Percentiles rank a stretch among this genome's conserved stretches.
These are phyloP conservation scores for Fusarium falciforme DNA, from an alignment of 2,329 filamentous ascomycete species.

Conservation along the genomic window DNA sequence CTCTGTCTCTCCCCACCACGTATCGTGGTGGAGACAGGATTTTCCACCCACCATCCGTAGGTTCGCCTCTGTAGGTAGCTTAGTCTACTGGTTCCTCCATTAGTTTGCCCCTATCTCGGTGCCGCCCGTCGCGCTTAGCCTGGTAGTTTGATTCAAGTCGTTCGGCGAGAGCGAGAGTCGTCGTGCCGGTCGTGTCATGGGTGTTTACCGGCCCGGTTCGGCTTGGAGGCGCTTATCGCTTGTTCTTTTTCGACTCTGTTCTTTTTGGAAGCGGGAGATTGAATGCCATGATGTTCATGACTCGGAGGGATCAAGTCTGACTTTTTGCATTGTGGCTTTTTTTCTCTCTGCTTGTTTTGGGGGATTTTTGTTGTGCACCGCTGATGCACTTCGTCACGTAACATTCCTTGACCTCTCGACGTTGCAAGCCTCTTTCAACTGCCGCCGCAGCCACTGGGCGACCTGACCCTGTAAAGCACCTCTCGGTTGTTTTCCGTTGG, in stretches of 20 bases:
- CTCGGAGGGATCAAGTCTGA: background rate
- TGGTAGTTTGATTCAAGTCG: background rate
- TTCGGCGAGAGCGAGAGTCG: constrained; percentile 25
- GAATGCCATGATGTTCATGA: background rate
- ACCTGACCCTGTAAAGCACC: background rate
- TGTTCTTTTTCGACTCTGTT: background rate
- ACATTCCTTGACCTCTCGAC: constrained; percentile 1
- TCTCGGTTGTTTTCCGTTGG: constrained; percentile 18
- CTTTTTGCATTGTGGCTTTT: background rate
- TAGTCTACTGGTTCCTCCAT: background rate
- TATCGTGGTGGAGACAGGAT: constrained; percentile 31
- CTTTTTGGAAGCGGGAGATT: background rate
- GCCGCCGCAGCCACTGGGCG: background rate
- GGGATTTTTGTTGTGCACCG: background rate
- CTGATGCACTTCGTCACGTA: constrained; percentile 1
- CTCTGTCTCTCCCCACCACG: background rate
- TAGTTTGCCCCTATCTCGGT: constrained; percentile 30
- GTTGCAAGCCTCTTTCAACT: constrained; percentile 1
- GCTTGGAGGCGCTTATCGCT: constrained; percentile 23
- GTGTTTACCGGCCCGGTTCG: constrained; percentile 19
- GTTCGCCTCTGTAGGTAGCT: background rate
- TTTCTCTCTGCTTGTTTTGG: constrained; percentile 1
- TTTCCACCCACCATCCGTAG: constrained; percentile 16
- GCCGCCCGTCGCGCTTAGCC: constrained; percentile 10
- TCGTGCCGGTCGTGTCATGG: constrained; percentile 3